Evolutionary conservation across 2,329 filamentous ascomycete genomes (phyloP).

Genomic region (Beauveria asiatica): DNA sequence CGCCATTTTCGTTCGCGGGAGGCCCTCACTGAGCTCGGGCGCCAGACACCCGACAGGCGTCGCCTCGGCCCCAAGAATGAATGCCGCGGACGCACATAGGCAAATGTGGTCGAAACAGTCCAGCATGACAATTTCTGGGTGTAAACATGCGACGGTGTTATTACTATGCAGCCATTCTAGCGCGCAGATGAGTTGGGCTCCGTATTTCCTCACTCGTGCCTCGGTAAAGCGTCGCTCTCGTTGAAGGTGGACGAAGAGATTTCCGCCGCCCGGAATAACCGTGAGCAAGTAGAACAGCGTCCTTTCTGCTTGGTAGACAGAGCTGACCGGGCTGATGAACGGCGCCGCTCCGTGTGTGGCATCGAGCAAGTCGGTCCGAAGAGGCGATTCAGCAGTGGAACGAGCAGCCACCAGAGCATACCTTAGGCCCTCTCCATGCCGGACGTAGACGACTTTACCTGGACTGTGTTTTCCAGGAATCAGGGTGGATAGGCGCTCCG

Average conservation of each 20-base stretch:
- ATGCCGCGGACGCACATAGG: neutral
- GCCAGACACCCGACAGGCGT: neutral
- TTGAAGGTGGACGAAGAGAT: conserved; percentile 6
- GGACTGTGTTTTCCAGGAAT: neutral
- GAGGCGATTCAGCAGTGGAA: neutral
- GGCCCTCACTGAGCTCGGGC: neutral
- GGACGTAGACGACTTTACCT: neutral
- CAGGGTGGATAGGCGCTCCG: too few relatives aligned
- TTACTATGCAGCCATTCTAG: conserved; percentile 2
- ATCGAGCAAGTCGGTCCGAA: neutral
- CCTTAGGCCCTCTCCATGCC: neutral
- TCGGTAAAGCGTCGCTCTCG: neutral
- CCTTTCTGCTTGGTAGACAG: neutral
- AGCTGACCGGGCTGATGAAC: neutral
- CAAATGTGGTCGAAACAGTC: neutral
- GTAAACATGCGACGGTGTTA: neutral
- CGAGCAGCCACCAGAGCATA: neutral
- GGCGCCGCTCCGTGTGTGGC: neutral
- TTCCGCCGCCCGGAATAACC: neutral
- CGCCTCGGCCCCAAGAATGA: neutral
- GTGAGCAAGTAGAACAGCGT: neutral
- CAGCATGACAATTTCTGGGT: neutral
- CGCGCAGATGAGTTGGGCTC: neutral
- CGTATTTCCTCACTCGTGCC: neutral
- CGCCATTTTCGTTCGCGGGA: neutral